A percentile compares a stretch with the other conserved stretches of the same genome.
These are phyloP conservation scores for Lentinula raphanica DNA, from an alignment of 768 basidiomycete species.

Conservation along the genomic window DNA sequence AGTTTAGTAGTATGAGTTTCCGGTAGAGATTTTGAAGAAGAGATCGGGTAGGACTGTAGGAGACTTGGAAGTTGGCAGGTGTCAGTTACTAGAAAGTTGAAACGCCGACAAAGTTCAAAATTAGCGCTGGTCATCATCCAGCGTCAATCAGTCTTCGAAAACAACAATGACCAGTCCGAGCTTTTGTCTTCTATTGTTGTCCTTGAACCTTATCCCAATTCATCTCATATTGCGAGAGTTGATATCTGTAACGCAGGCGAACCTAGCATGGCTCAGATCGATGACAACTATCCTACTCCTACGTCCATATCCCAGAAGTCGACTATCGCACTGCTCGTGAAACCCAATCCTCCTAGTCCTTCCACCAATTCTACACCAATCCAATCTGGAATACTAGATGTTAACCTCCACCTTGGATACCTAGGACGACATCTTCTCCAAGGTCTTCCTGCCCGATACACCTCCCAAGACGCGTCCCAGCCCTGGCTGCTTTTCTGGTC, in stretches of 20 bases:
- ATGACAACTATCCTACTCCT: constrained; percentile 55
- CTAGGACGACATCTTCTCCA: constrained; percentile 68
- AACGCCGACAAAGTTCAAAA: too few species aligned
- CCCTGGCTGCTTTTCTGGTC: constrained; percentile 97
- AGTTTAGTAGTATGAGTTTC: too few species aligned
- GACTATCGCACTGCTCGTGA: constrained; percentile 60
- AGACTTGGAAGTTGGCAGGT: too few species aligned
- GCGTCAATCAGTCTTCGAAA: too few species aligned
- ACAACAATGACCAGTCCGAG: too few species aligned
- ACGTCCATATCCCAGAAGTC: constrained; percentile 60
- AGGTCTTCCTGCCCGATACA: constrained; percentile 76
- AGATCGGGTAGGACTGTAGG: too few species aligned
- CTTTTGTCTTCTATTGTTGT: too few species aligned
- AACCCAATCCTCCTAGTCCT: constrained; percentile 38
- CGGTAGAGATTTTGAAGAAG: too few species aligned
- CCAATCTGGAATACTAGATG: constrained; percentile 35
- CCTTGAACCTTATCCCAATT: too few species aligned
- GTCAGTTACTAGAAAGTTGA: too few species aligned
- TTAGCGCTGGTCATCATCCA: too few species aligned
- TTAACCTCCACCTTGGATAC: constrained; percentile 68
- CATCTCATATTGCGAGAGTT: background rate
- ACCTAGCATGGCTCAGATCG: constrained; percentile 4
- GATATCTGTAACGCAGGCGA: too few species aligned
- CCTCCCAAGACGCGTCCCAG: constrained; percentile 87
- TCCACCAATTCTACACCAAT: constrained; percentile 19